Evolutionary conservation across 768 basidiomycete species (phyloP).

Genomic region (Galerina sulciceps): DNA sequence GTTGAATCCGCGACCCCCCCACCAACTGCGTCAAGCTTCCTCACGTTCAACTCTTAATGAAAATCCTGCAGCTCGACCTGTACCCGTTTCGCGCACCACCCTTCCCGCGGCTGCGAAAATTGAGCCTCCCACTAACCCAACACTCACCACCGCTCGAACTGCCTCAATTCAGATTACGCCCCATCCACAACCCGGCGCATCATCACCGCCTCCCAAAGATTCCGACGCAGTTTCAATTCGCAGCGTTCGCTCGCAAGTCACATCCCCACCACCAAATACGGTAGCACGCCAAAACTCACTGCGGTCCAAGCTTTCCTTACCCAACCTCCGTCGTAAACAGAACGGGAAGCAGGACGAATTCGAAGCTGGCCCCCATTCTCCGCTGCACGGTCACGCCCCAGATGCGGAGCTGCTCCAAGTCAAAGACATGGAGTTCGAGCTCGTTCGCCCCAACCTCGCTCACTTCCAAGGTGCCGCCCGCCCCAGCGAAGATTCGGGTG

Average conservation of each 20-base stretch:
- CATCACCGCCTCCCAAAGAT: background rate
- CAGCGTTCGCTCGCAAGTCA: slow-evolving; percentile 38
- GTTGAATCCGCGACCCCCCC: slow-evolving; percentile 11
- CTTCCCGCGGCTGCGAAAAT: background rate
- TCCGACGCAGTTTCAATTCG: slow-evolving; percentile 28
- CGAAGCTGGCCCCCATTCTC: background rate
- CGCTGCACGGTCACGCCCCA: slow-evolving; percentile 8
- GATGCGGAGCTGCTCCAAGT: slow-evolving; percentile 71
- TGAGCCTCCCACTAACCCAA: background rate
- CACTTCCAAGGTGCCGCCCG: slow-evolving; percentile 40
- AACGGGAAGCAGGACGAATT: slow-evolving; percentile 38
- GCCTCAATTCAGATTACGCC: background rate
- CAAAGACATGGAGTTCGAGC: slow-evolving; percentile 82
- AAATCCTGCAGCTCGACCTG: background rate
- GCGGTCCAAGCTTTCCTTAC: slow-evolving; percentile 69
- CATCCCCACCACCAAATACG: slow-evolving; percentile 39
- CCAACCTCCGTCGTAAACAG: slow-evolving; percentile 58
- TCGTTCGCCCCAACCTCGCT: slow-evolving; percentile 66
- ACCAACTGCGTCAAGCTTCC: slow-evolving; percentile 28
- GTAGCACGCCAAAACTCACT: slow-evolving; percentile 47
- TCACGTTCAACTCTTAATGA: slow-evolving; percentile 33
- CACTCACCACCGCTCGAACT: background rate
- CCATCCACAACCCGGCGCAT: background rate
- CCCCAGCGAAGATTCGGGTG: slow-evolving; percentile 58
- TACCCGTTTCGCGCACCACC: background rate